Conservation (phyloP, 2,329 filamentous ascomycete species). For the Fusarium brevicatenulatum region DNA sequence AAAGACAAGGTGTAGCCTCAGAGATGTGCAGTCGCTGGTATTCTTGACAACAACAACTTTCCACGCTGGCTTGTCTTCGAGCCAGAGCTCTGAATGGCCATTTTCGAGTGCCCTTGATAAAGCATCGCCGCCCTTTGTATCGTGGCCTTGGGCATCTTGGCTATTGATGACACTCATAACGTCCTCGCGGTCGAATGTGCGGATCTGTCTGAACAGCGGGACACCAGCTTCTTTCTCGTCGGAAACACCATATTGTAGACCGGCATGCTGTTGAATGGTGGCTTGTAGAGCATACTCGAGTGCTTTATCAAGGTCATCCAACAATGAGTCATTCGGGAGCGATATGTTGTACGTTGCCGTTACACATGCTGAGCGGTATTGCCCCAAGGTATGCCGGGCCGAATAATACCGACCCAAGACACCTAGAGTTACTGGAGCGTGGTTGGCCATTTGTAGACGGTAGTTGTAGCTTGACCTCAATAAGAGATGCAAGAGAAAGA, state of each 20-base stretch:
- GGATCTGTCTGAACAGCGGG: background rate
- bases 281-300: conserved; percentile 3
- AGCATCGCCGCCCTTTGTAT: fast-evolving
- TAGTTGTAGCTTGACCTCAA: fast-evolving
- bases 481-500: background rate
- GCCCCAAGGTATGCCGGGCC: background rate
- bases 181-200: background rate
- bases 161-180: background rate
- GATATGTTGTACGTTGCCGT: background rate
- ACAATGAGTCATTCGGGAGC: background rate
- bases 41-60: conserved; percentile 2
- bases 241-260: background rate
- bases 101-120: background rate
- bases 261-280: background rate
- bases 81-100: conserved; percentile 1
- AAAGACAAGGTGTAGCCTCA: background rate
- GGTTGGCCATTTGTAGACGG: background rate
- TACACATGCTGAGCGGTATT: conserved; percentile 24
- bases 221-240: background rate
- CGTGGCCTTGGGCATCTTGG: fast-evolving
- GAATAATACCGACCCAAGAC: conserved; percentile 16
- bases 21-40: too few species aligned
- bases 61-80: conserved; percentile 11
- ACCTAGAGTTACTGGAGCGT: background rate
- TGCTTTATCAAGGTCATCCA: fast-evolving